Evolutionary conservation across 2,329 filamentous ascomycete species (phyloP).

Genomic region (Periconia digitata): DNA sequence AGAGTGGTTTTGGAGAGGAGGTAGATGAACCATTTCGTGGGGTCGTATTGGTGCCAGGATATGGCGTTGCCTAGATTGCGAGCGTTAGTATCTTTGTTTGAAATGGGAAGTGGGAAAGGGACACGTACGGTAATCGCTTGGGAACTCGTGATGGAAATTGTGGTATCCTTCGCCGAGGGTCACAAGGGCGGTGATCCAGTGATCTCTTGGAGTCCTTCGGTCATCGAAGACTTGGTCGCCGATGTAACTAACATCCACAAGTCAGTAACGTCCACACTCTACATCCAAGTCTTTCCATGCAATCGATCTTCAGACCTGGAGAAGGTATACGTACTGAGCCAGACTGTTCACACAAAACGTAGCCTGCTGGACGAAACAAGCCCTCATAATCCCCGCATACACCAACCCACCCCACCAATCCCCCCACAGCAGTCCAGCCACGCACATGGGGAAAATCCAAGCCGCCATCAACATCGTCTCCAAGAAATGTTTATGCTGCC

Average conservation of each 20-base stretch:
- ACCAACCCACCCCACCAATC: slow-evolving; percentile 52
- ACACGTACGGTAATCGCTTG: slow-evolving; percentile 41
- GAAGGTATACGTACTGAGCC: slow-evolving; percentile 39
- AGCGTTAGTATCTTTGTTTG: background rate
- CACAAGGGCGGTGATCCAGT: slow-evolving; percentile 41
- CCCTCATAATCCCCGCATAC: slow-evolving; percentile 52
- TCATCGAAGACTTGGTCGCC: slow-evolving; percentile 49
- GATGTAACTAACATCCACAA: slow-evolving; percentile 42
- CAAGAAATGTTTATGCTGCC: slow-evolving; percentile 51
- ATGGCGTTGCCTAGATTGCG: slow-evolving; percentile 37
- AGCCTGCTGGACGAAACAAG: slow-evolving; percentile 54
- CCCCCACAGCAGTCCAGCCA: slow-evolving; percentile 51
- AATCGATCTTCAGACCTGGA: background rate
- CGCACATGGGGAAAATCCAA: slow-evolving; percentile 47
- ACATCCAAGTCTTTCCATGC: too few species aligned
- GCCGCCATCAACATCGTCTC: slow-evolving; percentile 46
- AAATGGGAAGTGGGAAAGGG: background rate
- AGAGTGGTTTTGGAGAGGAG: slow-evolving; percentile 32
- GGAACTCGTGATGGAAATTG: slow-evolving; percentile 47
- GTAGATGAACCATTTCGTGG: slow-evolving; percentile 46
- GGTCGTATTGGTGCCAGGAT: slow-evolving; percentile 42
- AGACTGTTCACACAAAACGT: slow-evolving; percentile 57
- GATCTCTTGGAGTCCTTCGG: slow-evolving; percentile 39
- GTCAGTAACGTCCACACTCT: background rate
- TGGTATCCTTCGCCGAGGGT: slow-evolving; percentile 47